A percentile compares a stretch with the other conserved stretches of the same genome.
phyloP scores from a whole-genome alignment of 2,329 filamentous ascomycete genomes.

The Camillea tinctor region DNA sequence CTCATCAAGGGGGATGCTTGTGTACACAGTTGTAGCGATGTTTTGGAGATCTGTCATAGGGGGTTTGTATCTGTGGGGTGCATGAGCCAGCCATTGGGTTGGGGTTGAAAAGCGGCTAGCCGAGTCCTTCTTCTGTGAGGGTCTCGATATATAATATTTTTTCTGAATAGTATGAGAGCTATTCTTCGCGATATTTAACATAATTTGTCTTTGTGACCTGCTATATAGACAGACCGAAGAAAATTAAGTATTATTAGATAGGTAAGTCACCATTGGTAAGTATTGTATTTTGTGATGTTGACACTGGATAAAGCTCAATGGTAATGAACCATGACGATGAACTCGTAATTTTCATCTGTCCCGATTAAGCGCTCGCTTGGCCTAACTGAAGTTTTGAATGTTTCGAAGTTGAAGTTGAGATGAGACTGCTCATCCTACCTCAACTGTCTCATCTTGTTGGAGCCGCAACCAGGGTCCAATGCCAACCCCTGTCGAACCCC shows the following conservation, averaged over 20 bases:
- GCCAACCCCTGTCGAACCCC: conserved; percentile 9
- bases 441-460: conserved; percentile 26
- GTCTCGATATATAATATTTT: too few species aligned
- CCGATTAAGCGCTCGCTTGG: conserved; percentile 16
- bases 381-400: conserved; percentile 21
- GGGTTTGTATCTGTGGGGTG: not conserved
- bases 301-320: not conserved
- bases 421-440: conserved; percentile 32
- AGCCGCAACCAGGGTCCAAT: conserved; percentile 22
- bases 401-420: conserved; percentile 29
- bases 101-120: not conserved
- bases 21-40: conserved; percentile 4
- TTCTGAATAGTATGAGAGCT: too few species aligned
- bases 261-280: too few species aligned
- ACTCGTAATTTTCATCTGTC: conserved; percentile 9
- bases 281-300: not conserved
- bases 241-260: too few species aligned
- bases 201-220: not conserved
- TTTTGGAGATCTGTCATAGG: not conserved
- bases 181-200: not conserved
- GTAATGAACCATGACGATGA: not conserved
- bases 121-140: too few species aligned
- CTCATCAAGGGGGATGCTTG: conserved; percentile 6
- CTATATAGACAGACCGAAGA: too few species aligned
- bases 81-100: not conserved